Evolutionary conservation across 768 basidiomycete species (phyloP), one percentile per base, ranked within the genome.

Genomic region (Hysterangium stoloniferum): DNA sequence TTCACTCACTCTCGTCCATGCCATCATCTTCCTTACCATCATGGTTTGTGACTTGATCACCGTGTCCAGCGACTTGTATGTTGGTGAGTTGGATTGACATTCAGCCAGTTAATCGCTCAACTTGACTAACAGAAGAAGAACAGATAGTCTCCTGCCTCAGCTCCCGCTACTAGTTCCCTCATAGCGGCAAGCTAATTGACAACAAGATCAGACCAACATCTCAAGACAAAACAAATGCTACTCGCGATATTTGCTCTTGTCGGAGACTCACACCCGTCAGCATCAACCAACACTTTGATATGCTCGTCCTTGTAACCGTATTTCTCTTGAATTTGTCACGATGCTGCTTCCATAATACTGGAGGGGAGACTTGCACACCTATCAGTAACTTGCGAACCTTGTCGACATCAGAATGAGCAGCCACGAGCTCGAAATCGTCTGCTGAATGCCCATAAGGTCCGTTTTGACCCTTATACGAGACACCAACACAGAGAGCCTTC

Each of bases 11-110:
- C 47, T 52, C 52, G 17, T 52, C 52, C 36, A 35, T 45, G 15
- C 19, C 17, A 7, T 52, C 52, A 15, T 47, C 11, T 48, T 52
- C 52, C 4, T 25, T 47, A 13, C 45, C 45, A 38, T 52, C 52
- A 17, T 35, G 15, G 22, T 52, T 47, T 27, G 52, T 45, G 22
- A 52, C 28, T 33, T 52, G 52, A 36, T 52, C 52, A 33, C 52
- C 52, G 25, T 52, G 52, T 4, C 52, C 52, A 8, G 44, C 52
- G 24, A 47, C 52, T 52, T 35, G 6, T 20, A 46, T 35, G 12
- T 20, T 17, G 6, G n/a, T 24, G 22, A n/a, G n/a, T n/a, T 2
- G 17, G 20, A 24, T 15, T 29, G 44, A 31, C 25, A 7, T 20
- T 8, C n/a, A 40, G 15, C 32, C 4, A n/a, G 8, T 17, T 45